Percentiles rank a stretch among this genome's conserved stretches.
Conservation (phyloP, 2,329 filamentous ascomycete genomes). For the Podosphaera xanthii region DNA sequence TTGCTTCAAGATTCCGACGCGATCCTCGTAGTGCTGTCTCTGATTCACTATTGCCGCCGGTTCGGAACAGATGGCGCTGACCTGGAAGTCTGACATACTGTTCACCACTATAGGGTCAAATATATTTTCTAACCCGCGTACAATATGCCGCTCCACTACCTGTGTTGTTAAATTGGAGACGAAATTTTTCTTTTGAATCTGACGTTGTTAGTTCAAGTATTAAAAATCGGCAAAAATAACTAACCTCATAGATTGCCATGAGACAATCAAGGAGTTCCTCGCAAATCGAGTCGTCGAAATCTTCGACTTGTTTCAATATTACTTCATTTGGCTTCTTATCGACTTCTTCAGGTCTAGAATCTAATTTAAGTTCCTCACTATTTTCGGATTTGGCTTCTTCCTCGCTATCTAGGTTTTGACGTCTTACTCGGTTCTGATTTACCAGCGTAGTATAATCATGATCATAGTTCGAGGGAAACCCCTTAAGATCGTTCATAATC, state of each 20-base stretch:
- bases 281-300: conserved; percentile 15
- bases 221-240: background rate
- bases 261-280: conserved; percentile 15
- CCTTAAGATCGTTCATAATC: conserved; percentile 13
- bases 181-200: conserved; percentile 16
- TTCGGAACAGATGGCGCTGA: conserved; percentile 13
- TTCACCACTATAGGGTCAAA: conserved; percentile 9
- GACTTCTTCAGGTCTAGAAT: background rate
- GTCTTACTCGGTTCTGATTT: conserved; percentile 6
- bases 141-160: conserved; percentile 17
- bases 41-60: conserved; percentile 7
- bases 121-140: conserved; percentile 13
- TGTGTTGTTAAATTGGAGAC: conserved; percentile 17
- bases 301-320: conserved; percentile 2
- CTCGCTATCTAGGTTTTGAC: conserved; percentile 1
- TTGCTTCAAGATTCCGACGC: conserved; percentile 13
- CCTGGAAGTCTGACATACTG: conserved; percentile 8
- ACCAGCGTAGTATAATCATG: conserved; percentile 18
- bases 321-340: background rate
- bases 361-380: background rate
- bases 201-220: background rate
- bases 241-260: conserved; percentile 17
- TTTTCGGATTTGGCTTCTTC: background rate
- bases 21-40: conserved; percentile 11
- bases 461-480: conserved; percentile 18